These are phyloP conservation scores for Lasiodiplodia theobromae DNA, from an alignment of 2,329 filamentous ascomycete genomes.

Conservation along the genomic window DNA sequence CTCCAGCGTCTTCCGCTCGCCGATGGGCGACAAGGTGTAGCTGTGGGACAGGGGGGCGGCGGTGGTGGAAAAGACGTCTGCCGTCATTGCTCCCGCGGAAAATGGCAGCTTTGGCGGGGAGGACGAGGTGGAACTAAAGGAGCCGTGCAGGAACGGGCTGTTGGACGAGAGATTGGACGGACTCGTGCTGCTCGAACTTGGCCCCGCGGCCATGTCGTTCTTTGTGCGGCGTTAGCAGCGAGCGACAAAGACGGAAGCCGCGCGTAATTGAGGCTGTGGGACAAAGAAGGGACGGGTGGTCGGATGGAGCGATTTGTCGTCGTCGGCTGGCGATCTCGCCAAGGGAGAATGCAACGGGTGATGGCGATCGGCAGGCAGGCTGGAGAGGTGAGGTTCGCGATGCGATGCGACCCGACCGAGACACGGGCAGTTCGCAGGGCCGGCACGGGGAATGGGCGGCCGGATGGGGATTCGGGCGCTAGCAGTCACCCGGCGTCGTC, in stretches of 20 bases:
- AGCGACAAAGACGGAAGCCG: conserved; percentile 24
- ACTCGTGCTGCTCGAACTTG: conserved; percentile 51
- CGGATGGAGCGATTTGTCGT: background rate
- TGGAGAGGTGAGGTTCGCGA: conserved; percentile 18
- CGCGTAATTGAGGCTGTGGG: conserved; percentile 22
- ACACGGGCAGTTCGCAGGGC: conserved; percentile 23
- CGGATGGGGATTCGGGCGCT: conserved; percentile 15
- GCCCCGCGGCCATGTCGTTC: conserved; percentile 46
- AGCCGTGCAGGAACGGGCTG: conserved; percentile 48
- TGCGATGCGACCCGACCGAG: conserved; percentile 30
- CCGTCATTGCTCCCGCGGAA: conserved; percentile 46
- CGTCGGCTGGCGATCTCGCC: background rate
- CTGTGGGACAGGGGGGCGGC: conserved; percentile 40
- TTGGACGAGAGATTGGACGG: conserved; percentile 47
- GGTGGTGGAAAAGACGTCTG: conserved; percentile 48
- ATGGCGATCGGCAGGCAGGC: conserved; percentile 15
- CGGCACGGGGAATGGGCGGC: conserved; percentile 2
- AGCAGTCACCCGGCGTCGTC: conserved; percentile 15
- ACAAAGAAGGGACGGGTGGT: conserved; percentile 29
- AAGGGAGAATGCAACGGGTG: conserved; percentile 17
- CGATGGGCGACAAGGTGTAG: conserved; percentile 50
- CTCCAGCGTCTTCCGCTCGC: conserved; percentile 49
- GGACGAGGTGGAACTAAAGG: conserved; percentile 50
- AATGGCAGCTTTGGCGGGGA: conserved; percentile 47
- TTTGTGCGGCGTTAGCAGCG: conserved; percentile 23